Base-by-base conservation (phyloP, 2,329 filamentous ascomycete species). In the Hysterium pulicare region DNA sequence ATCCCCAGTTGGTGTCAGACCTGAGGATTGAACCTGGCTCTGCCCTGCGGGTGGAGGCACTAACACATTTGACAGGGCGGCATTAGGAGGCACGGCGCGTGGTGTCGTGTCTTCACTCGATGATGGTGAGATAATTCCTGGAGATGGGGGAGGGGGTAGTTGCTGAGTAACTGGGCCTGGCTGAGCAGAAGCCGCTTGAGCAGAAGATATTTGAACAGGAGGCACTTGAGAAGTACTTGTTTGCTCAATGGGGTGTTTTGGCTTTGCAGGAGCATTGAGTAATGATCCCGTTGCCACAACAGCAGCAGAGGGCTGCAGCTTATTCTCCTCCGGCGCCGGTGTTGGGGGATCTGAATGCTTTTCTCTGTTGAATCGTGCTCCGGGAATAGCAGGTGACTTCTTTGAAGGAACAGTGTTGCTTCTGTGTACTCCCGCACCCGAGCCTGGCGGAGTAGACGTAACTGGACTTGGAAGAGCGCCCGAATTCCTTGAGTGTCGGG, bases 381-480 rank as follows among this genome's bases (percentile, higher is more conserved):
- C 58, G n/a, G 55, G 50, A 33, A 90, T 67, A 7, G 81, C 82
- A 6, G 89, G 88, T 0, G 89, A 93, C 62, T 86, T 85, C 62
- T 95, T 95, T 0, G 91, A 93, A 1, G 93, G 93, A 11, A 97
- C 76, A 3, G 93, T 98, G 62, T 97, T 97, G 69, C 91, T 96
- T 51, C 84, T 72, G 57, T 83, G 78, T n/a, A 87, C 74, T 33
- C 81, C 78, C 32, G 73, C 71, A 23, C 68, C 68, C 44, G 80
- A 74, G 31, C 69, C 73, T 34, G 81, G 50, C 3, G 61, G 50
- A 11, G 62, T 54, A 8, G 63, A 57, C 19, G 59, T 57, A 1
- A 62, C 59, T 4, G 89, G 87, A 40, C 82, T 88, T 6, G 84
- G 81, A 20, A 80, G 76, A 44, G 79, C 84, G 47, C 81, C 83